These are phyloP conservation scores for Friedmanniomyces simplex DNA, from an alignment of 495 filamentous ascomycete species.

Conservation along the genomic window DNA sequence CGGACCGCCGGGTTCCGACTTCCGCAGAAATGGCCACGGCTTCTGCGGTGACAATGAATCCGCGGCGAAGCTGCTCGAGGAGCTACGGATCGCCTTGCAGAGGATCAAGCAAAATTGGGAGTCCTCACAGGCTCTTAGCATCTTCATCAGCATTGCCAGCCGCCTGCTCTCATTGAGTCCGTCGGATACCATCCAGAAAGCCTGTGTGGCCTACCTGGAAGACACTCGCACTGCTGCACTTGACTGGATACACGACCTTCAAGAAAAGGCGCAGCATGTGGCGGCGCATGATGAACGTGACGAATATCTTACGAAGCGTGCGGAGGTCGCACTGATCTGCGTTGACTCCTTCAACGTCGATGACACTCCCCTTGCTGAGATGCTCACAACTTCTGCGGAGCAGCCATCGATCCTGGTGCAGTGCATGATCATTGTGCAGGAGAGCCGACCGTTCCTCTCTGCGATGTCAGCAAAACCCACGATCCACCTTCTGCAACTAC, in stretches of 20 bases:
- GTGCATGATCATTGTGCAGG: constrained; percentile 19
- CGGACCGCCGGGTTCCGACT: not conserved
- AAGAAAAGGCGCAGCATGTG: not conserved
- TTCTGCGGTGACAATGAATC: constrained; percentile 7
- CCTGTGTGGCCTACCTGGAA: constrained; percentile 6
- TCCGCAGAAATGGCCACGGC: constrained; percentile 5
- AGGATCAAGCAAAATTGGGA: constrained; percentile 23
- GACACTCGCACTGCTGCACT: constrained; percentile 5
- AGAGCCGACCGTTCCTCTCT: not conserved
- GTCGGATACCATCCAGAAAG: not conserved
- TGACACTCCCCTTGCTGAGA: not conserved
- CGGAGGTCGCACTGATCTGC: constrained; percentile 20
- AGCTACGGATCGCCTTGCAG: constrained; percentile 1
- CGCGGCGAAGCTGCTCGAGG: not conserved
- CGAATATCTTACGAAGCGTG: constrained; percentile 11
- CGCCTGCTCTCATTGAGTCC: constrained; percentile 11
- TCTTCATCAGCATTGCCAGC: constrained; percentile 7
- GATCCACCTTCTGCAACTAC: not conserved
- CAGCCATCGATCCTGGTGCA: constrained; percentile 12
- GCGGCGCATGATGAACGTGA: constrained; percentile 2
- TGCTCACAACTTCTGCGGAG: not conserved
- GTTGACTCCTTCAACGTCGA: constrained; percentile 19
- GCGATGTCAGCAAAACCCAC: not conserved
- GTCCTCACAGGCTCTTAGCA: constrained; percentile 10
- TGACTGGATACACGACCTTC: constrained; percentile 10